Percentiles rank a stretch among this genome's conserved stretches.
These are phyloP conservation scores for Pseudocercospora vitis DNA, from an alignment of 2,329 filamentous ascomycete genomes.

Conservation along the genomic window DNA sequence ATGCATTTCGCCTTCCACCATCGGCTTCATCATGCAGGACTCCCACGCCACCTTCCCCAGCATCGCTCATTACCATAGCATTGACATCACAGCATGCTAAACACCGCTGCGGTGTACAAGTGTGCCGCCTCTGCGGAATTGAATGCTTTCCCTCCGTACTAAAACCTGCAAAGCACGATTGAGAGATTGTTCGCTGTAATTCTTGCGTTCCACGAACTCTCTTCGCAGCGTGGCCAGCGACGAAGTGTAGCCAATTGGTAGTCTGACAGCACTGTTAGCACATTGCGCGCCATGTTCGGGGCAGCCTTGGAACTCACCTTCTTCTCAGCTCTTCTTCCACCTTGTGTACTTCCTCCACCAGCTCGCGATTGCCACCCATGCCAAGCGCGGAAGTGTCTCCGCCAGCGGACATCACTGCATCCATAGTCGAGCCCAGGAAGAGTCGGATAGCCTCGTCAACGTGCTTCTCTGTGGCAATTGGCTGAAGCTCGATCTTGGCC, in stretches of 20 bases:
- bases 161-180: constrained; percentile 82
- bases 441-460: constrained; percentile 97
- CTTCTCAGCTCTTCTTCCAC: constrained; percentile 87
- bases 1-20: not conserved
- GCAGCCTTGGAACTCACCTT: constrained; percentile 43
- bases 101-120: constrained; percentile 70
- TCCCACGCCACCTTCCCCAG: not conserved
- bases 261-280: constrained; percentile 31
- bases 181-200: constrained; percentile 82
- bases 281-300: not conserved
- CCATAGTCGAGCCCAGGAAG: constrained; percentile 96
- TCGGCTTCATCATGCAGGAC: not conserved
- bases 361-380: constrained; percentile 73
- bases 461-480: constrained; percentile 83
- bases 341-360: constrained; percentile 84
- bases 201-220: constrained; percentile 89
- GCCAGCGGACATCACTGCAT: constrained; percentile 64
- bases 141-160: constrained; percentile 82
- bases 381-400: constrained; percentile 73
- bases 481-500: constrained; percentile 83
- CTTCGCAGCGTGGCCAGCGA: constrained; percentile 80
- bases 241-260: constrained; percentile 95
- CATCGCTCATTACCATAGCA: constrained; percentile 15
- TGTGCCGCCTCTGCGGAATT: constrained; percentile 73
- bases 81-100: not conserved